Percentiles rank a stretch among this genome's conserved stretches.
Evolutionary conservation across 345 rosid species (phyloP).

Genomic region (Dovyalis caffra): DNA sequence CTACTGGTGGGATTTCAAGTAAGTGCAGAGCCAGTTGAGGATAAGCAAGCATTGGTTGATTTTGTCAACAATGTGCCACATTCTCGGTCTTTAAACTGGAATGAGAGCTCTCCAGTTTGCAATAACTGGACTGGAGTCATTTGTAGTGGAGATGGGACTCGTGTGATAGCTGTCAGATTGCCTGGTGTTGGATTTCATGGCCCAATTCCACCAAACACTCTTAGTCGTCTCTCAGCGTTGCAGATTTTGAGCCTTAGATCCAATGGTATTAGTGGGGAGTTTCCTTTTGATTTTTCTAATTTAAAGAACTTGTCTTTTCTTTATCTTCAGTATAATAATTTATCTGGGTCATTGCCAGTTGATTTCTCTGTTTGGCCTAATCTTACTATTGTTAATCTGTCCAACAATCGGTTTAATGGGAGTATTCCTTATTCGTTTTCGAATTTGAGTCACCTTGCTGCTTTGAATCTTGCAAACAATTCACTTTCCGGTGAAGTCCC

Average conservation of each 20-base stretch:
- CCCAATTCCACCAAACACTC: slow-evolving; percentile 64
- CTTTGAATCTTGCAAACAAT: slow-evolving; percentile 79
- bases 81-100: slow-evolving; percentile 66
- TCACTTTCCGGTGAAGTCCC: slow-evolving; percentile 79
- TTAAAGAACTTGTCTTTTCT: slow-evolving; percentile 67
- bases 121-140: slow-evolving; percentile 70
- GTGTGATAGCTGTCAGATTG: slow-evolving; percentile 60
- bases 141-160: slow-evolving; percentile 54
- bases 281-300: slow-evolving; percentile 64
- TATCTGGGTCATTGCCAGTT: slow-evolving; percentile 60
- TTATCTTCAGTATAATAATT: slow-evolving; percentile 68
- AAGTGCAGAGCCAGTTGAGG: slow-evolving; percentile 51
- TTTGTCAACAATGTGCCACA: slow-evolving; percentile 47
- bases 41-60: slow-evolving; percentile 71
- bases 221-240: slow-evolving; percentile 67
- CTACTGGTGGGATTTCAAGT: slow-evolving; percentile 9
- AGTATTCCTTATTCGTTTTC: slow-evolving; percentile 58
- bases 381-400: slow-evolving; percentile 68
- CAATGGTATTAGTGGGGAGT: slow-evolving; percentile 56
- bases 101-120: slow-evolving; percentile 49
- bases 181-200: slow-evolving; percentile 83
- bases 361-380: slow-evolving; percentile 59
- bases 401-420: slow-evolving; percentile 70
- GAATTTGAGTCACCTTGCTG: slow-evolving; percentile 56
- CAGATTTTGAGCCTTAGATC: slow-evolving; percentile 81